These are phyloP conservation scores for Solanum sejunctum DNA, from an alignment of 257 asterid genomes.

Conservation along the genomic window DNA sequence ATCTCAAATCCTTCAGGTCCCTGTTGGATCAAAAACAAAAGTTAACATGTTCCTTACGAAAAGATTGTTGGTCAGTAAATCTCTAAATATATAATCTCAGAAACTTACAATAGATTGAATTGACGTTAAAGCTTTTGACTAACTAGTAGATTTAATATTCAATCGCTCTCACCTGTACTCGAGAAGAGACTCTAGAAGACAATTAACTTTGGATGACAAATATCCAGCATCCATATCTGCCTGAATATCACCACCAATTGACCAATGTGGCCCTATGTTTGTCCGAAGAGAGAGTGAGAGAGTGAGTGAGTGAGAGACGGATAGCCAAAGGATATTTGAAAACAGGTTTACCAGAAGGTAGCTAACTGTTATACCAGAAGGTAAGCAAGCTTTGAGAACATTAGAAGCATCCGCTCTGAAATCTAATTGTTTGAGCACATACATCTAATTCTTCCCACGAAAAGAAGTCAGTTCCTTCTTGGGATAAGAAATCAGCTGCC, in stretches of 20 bases:
- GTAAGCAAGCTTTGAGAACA: constrained; percentile 25
- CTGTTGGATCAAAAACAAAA: not conserved
- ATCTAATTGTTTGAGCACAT: constrained; percentile 22
- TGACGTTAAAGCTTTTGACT: not conserved
- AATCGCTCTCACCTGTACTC: constrained; percentile 52
- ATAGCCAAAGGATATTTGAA: not conserved
- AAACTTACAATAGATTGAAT: not conserved
- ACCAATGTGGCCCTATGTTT: constrained; percentile 28
- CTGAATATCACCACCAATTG: constrained; percentile 11
- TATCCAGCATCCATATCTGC: constrained; percentile 34
- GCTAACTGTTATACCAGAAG: constrained; percentile 32
- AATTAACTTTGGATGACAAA: constrained; percentile 41
- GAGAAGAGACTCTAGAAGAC: constrained; percentile 56
- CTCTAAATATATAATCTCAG: not conserved
- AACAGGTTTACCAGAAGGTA: not conserved
- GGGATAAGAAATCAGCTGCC: constrained; percentile 60
- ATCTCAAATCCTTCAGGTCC: constrained; percentile 56
- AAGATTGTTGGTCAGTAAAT: not conserved
- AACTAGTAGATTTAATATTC: not conserved
- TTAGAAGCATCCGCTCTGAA: constrained; percentile 42
- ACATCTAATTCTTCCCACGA: constrained; percentile 36
- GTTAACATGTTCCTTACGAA: not conserved
- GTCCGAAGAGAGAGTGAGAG: not conserved
- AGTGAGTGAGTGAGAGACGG: not conserved
- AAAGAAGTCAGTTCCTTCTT: constrained; percentile 17